A percentile compares a stretch with the other conserved stretches of the same genome.
These are phyloP conservation scores for Stenogyne calaminthoides DNA, from an alignment of 305 asterid genomes.

Conservation along the genomic window DNA sequence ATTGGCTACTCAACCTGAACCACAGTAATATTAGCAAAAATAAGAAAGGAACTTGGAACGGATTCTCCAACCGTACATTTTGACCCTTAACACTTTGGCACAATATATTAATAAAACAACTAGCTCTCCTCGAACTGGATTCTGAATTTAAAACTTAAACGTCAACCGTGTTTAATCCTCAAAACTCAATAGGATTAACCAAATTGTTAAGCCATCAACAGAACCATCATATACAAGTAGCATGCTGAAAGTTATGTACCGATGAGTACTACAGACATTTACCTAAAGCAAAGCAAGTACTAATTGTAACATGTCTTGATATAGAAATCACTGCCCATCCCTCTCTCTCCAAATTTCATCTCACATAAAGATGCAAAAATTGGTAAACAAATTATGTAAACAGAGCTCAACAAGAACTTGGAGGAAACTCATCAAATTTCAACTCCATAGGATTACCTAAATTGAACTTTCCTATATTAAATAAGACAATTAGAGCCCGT, in stretches of 20 bases:
- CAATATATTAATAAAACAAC: neutral
- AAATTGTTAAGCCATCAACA: neutral
- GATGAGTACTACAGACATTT: neutral
- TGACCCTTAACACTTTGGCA: neutral
- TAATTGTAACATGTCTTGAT: neutral
- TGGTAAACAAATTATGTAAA: neutral
- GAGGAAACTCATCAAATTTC: no score
- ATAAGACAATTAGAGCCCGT: no score
- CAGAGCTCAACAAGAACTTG: neutral
- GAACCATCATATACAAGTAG: neutral
- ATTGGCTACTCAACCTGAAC: constrained; percentile 38
- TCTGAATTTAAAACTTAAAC: neutral
- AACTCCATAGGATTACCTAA: no score
- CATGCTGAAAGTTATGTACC: neutral
- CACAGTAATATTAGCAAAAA: constrained; percentile 21
- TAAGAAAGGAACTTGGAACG: constrained; percentile 6
- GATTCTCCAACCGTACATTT: neutral
- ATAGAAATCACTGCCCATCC: neutral
- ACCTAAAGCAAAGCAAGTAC: neutral
- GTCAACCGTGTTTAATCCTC: neutral
- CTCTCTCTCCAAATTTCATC: no score
- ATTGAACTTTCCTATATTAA: neutral
- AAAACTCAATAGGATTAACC: neutral
- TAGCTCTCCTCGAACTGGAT: neutral
- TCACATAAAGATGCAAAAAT: neutral